Evolutionary conservation across 148 eudicot species (phyloP).

Genomic region (Persicaria tinctoria): DNA sequence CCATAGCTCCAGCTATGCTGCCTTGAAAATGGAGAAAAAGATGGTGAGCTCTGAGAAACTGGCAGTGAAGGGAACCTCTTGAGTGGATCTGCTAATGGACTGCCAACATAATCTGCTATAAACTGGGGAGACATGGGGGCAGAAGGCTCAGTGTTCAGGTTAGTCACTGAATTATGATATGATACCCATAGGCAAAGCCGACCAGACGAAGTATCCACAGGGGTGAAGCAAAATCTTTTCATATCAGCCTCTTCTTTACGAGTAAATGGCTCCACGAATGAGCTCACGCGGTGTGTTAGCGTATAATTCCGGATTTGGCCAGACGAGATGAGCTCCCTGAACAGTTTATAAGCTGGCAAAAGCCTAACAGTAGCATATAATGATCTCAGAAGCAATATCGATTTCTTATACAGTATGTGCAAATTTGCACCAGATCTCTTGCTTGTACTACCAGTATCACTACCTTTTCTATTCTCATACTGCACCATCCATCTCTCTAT

Average conservation of each 20-base stretch:
- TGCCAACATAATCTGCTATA: conserved; percentile 89
- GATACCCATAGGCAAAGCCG: conserved; percentile 71
- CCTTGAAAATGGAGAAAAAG: conserved; percentile 58
- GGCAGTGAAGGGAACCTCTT: conserved; percentile 65
- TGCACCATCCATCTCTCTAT: conserved; percentile 95
- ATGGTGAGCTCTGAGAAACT: conserved; percentile 40
- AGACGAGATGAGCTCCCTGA: conserved; percentile 69
- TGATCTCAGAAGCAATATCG: conserved; percentile 68
- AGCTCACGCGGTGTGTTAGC: conserved; percentile 58
- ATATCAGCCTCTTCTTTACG: conserved; percentile 71
- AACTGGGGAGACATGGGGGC: conserved; percentile 76
- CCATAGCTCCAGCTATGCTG: conserved; percentile 92
- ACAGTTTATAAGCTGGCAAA: conserved; percentile 81
- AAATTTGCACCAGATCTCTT: conserved; percentile 55
- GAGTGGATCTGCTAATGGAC: conserved; percentile 76
- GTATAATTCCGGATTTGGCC: conserved; percentile 54
- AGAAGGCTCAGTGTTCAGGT: conserved; percentile 58
- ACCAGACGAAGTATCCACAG: conserved; percentile 83
- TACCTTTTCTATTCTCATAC: conserved; percentile 57
- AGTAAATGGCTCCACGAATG: conserved; percentile 78
- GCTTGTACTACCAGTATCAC: conserved; percentile 29
- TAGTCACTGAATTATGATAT: conserved; percentile 40
- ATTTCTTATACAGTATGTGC: conserved; percentile 61
- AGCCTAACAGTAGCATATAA: conserved; percentile 69
- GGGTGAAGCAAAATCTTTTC: conserved; percentile 56